Percentiles rank a stretch among this genome's conserved stretches.
Conservation (phyloP, 129 eudicot genomes). For the Tanacetum coccineum region DNA sequence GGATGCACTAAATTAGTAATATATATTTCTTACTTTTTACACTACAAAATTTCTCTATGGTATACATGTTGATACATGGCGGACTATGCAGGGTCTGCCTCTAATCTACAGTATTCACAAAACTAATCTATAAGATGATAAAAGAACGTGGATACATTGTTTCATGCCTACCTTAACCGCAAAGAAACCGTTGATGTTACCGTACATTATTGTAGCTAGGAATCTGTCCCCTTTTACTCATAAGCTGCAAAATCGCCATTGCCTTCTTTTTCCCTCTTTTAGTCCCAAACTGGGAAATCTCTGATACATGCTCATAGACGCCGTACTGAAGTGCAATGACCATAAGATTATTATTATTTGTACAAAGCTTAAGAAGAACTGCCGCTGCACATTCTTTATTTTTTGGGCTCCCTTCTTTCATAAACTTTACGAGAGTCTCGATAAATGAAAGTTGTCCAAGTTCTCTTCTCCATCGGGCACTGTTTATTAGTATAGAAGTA, state of each 20-base stretch:
- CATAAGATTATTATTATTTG: conserved; percentile 41
- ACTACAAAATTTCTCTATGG: conserved; percentile 2
- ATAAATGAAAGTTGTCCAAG: conserved; percentile 59
- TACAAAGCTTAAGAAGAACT: conserved; percentile 64
- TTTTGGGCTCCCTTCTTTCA: conserved; percentile 63
- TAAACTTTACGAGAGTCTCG: conserved; percentile 49
- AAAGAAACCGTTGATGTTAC: conserved; percentile 4
- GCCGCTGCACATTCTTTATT: conserved; percentile 88
- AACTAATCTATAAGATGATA: conserved; percentile 10
- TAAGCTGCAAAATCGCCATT: conserved; percentile 47
- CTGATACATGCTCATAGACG: conserved; percentile 58
- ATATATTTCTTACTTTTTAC: conserved; percentile 1
- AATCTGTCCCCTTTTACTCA: conserved; percentile 63
- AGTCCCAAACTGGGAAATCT: conserved; percentile 58
- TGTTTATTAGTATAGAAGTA: conserved; percentile 45
- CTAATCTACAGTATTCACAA: conserved; percentile 17
- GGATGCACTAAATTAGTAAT: not conserved
- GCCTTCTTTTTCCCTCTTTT: conserved; percentile 81
- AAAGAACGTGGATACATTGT: not conserved
- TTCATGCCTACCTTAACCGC: conserved; percentile 11
- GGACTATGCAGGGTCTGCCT: not conserved
- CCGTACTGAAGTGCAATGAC: conserved; percentile 80
- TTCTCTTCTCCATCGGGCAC: conserved; percentile 52
- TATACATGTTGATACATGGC: not conserved
- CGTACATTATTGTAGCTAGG: conserved; percentile 20